These are phyloP conservation scores for Mucor plumbeus DNA, from an alignment of 371 early-diverging fungal genomes.

Conservation along the genomic window DNA sequence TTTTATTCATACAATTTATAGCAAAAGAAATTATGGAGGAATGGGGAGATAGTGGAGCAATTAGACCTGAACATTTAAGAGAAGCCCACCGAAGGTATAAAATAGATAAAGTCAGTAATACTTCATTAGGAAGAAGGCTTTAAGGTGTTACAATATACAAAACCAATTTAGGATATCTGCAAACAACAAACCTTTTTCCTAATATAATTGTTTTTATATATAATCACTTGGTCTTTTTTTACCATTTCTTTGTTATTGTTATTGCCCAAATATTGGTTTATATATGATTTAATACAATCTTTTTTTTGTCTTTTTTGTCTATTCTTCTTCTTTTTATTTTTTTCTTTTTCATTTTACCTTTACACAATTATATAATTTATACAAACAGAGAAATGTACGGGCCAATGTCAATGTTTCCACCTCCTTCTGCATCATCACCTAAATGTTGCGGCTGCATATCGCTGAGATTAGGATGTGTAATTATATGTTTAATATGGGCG, in stretches of 20 bases:
- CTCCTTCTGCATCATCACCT: slow-evolving; percentile 5
- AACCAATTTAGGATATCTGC: slow-evolving; percentile 20
- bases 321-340: slow-evolving; percentile 7
- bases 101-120: slow-evolving; percentile 34
- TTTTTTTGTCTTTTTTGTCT: not conserved
- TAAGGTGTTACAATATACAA: not conserved
- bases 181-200: slow-evolving; percentile 21
- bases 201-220: not conserved
- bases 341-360: slow-evolving; percentile 11
- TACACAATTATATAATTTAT: slow-evolving; percentile 1
- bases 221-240: not conserved
- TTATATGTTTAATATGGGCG: slow-evolving; percentile 41
- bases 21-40: slow-evolving; percentile 76
- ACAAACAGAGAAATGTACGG: slow-evolving; percentile 20
- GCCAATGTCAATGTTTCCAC: slow-evolving; percentile 12
- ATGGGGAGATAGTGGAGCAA: slow-evolving; percentile 69
- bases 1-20: slow-evolving; percentile 19
- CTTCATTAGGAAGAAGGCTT: slow-evolving; percentile 28
- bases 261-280: slow-evolving; percentile 3
- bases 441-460: slow-evolving; percentile 36
- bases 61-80: slow-evolving; percentile 85
- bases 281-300: not conserved
- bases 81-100: slow-evolving; percentile 91
- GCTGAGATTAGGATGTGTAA: slow-evolving; percentile 30
- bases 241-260: slow-evolving; percentile 19